phyloP scores from a whole-genome alignment of 176 grass and related monocot species.

The Hsuehochloa calcarea region DNA sequence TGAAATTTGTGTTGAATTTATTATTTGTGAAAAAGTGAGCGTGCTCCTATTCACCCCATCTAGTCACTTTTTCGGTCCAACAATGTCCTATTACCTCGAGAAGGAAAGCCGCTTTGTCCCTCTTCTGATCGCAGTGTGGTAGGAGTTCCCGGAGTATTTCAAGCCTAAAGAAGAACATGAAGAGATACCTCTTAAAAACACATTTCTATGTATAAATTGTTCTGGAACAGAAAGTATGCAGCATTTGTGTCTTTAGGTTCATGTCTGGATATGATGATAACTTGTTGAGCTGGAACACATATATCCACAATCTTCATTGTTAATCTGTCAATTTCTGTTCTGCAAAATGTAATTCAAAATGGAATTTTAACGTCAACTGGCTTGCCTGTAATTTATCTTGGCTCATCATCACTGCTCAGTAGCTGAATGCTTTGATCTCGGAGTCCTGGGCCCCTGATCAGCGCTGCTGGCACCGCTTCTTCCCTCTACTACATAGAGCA shows the following conservation, averaged over 20 bases:
- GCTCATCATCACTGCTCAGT: slow-evolving; percentile 83
- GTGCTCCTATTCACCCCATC: too few species aligned
- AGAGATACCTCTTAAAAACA: not conserved
- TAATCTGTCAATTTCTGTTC: not conserved
- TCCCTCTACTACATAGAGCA: slow-evolving; percentile 44
- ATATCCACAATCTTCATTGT: not conserved
- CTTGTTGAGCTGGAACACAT: not conserved
- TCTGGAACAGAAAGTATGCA: not conserved
- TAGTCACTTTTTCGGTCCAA: too few species aligned
- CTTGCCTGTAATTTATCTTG: slow-evolving; percentile 99
- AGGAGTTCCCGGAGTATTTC: slow-evolving; percentile 86
- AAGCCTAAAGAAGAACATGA: slow-evolving; percentile 52
- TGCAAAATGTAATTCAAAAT: not conserved
- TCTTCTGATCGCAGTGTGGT: slow-evolving; percentile 87
- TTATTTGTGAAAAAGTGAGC: too few species aligned
- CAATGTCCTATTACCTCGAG: slow-evolving; percentile 59
- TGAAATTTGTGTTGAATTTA: too few species aligned
- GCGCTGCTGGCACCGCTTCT: slow-evolving; percentile 64
- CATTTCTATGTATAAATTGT: not conserved
- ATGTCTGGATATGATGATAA: not conserved
- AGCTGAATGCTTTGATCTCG: slow-evolving; percentile 91
- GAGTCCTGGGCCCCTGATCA: slow-evolving; percentile 71
- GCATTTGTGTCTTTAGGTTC: not conserved
- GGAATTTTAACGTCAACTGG: slow-evolving; percentile 14
- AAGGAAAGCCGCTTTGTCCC: slow-evolving; percentile 97